These are phyloP conservation scores for Citrus australasica DNA, from an alignment of 345 rosid species.

Conservation along the genomic window DNA sequence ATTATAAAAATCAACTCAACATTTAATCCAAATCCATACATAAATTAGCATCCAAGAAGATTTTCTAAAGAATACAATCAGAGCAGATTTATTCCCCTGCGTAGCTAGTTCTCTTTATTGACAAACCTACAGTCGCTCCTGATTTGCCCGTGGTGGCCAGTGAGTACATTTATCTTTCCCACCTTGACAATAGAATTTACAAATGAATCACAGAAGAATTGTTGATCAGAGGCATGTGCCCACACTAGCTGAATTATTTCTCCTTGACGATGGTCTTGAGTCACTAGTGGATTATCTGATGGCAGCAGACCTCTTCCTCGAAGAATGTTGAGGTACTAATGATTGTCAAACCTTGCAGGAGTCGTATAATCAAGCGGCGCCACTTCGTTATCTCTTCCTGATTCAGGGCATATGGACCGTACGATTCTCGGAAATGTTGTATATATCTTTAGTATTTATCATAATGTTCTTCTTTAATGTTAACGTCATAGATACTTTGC, in stretches of 20 bases:
- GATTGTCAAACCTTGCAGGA: slow-evolving; percentile 64
- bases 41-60: neutral
- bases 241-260: slow-evolving; percentile 38
- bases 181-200: slow-evolving; percentile 59
- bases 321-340: slow-evolving; percentile 57
- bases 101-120: slow-evolving; percentile 18
- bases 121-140: slow-evolving; percentile 60
- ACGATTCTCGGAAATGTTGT: slow-evolving; percentile 43
- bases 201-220: slow-evolving; percentile 48
- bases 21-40: no score
- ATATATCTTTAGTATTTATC: slow-evolving; percentile 48
- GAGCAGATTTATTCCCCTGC: neutral
- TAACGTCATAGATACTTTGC: slow-evolving; percentile 43
- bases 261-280: slow-evolving; percentile 43
- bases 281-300: slow-evolving; percentile 55
- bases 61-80: neutral
- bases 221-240: slow-evolving; percentile 49
- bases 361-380: slow-evolving; percentile 61
- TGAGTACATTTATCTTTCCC: slow-evolving; percentile 63
- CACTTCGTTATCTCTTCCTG: slow-evolving; percentile 40
- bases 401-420: slow-evolving; percentile 51
- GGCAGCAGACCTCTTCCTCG: slow-evolving; percentile 58
- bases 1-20: no score
- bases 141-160: slow-evolving; percentile 47
- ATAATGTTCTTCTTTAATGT: slow-evolving; percentile 23